phyloP scores from a whole-genome alignment of 148 eudicot genomes.

The Dysphania ambrosioides region DNA sequence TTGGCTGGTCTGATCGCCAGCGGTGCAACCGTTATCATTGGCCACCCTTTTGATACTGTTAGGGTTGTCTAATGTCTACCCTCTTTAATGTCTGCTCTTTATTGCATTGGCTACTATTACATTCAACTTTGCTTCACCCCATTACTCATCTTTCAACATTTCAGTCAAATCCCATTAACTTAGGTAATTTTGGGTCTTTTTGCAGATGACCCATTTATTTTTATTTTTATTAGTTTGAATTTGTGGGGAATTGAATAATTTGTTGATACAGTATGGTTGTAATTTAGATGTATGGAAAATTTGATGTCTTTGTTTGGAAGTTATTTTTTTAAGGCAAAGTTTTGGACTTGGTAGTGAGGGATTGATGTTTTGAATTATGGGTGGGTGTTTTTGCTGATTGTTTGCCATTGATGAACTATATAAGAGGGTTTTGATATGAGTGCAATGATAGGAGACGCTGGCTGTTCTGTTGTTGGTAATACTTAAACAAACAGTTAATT shows the following conservation, averaged over 20 bases:
- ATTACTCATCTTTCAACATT: no score
- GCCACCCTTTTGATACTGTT: constrained; percentile 96
- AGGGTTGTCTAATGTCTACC: constrained; percentile 50
- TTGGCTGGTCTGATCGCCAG: constrained; percentile 85
- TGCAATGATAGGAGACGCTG: no score
- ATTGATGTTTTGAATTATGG: no score
- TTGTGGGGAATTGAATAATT: not conserved
- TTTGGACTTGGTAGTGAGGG: no score
- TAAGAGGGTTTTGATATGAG: no score
- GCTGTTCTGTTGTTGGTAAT: no score
- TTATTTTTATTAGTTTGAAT: not conserved
- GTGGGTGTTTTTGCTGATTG: no score
- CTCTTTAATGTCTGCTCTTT: not conserved
- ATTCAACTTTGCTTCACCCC: not conserved
- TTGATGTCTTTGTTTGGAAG: not conserved
- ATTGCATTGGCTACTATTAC: not conserved
- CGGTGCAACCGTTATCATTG: constrained; percentile 67
- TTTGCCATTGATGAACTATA: no score
- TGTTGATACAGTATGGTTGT: not conserved
- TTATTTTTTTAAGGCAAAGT: no score
- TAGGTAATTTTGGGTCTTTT: not conserved
- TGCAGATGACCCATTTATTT: not conserved
- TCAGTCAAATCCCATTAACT: no score
- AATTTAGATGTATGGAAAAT: not conserved
- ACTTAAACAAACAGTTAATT: no score